Evolutionary conservation across 805 yeast species (phyloP).

Genomic region (Saccharomyces kudriavzevii): DNA sequence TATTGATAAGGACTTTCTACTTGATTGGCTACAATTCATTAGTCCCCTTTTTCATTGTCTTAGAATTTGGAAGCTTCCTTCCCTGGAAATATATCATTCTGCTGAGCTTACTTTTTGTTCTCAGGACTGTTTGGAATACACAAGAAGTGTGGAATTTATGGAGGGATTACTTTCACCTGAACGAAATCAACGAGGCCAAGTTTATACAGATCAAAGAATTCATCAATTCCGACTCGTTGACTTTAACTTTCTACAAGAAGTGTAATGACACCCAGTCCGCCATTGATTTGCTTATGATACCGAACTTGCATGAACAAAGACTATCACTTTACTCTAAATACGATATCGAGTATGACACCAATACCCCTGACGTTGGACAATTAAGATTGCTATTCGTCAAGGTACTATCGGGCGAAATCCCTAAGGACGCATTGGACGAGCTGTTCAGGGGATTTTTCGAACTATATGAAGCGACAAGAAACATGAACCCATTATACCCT

Average conservation of each 20-base stretch:
- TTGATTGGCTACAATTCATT: slow-evolving; percentile 17
- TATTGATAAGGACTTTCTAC: slow-evolving; percentile 16
- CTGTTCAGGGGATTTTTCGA: slow-evolving; percentile 6
- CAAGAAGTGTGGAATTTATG: slow-evolving; percentile 23
- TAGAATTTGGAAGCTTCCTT: slow-evolving; percentile 16
- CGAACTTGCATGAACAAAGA: not conserved
- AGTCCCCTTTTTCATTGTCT: slow-evolving; percentile 14
- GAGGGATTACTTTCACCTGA: slow-evolving; percentile 16
- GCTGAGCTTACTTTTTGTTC: slow-evolving; percentile 8
- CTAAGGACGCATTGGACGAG: slow-evolving; percentile 9
- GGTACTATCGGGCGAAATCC: slow-evolving; percentile 1
- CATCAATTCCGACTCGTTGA: slow-evolving; percentile 2
- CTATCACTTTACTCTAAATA: not conserved
- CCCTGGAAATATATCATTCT: slow-evolving; percentile 12
- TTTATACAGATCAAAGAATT: slow-evolving; percentile 7
- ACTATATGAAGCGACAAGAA: slow-evolving; percentile 9
- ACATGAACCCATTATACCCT: slow-evolving; percentile 7
- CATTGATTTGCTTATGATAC: slow-evolving; percentile 3
- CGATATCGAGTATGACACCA: not conserved
- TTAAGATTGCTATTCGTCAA: not conserved
- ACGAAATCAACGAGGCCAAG: slow-evolving; percentile 6
- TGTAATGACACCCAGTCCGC: slow-evolving; percentile 1
- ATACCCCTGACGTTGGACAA: not conserved
- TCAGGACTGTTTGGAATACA: slow-evolving; percentile 17
- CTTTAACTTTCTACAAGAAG: slow-evolving; percentile 1